Percentiles rank a stretch among this genome's conserved stretches.
phyloP scores from a whole-genome alignment of 495 filamentous ascomycete species.

The Tuber melanosporum region DNA sequence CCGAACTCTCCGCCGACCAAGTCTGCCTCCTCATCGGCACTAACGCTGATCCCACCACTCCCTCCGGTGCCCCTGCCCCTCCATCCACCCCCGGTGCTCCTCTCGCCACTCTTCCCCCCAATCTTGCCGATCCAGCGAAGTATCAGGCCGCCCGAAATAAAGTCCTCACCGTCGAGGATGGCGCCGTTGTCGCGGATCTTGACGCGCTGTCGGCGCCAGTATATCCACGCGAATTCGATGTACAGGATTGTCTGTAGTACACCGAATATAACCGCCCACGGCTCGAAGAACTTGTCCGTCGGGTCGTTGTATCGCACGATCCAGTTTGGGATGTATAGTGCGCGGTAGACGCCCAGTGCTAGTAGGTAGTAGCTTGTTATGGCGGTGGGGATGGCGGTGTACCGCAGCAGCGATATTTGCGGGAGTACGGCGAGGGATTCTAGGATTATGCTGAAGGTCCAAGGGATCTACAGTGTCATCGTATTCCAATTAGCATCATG shows the following conservation, averaged over 20 bases:
- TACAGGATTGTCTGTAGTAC: slow-evolving; percentile 87
- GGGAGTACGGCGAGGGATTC: slow-evolving; percentile 88
- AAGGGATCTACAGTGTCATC: slow-evolving; percentile 53
- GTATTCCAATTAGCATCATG: slow-evolving; percentile 14
- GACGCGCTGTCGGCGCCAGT: slow-evolving; percentile 85
- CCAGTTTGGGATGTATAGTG: slow-evolving; percentile 90
- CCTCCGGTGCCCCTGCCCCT: slow-evolving; percentile 33
- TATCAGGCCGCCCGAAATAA: slow-evolving; percentile 72
- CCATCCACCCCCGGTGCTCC: slow-evolving; percentile 30
- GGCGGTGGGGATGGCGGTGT: slow-evolving; percentile 91
- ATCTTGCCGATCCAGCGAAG: slow-evolving; percentile 43
- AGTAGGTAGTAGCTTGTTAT: slow-evolving; percentile 93
- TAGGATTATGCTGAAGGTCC: slow-evolving; percentile 81
- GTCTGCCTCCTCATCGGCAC: slow-evolving; percentile 42
- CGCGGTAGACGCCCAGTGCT: slow-evolving; percentile 81
- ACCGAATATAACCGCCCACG: slow-evolving; percentile 74
- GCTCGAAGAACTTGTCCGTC: slow-evolving; percentile 56
- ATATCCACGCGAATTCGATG: slow-evolving; percentile 94
- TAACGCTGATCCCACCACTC: slow-evolving; percentile 46
- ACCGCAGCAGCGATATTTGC: slow-evolving; percentile 81
- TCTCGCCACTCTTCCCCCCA: slow-evolving; percentile 4
- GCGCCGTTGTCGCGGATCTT: slow-evolving; percentile 79
- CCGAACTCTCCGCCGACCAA: slow-evolving; percentile 8
- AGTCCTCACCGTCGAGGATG: slow-evolving; percentile 87
- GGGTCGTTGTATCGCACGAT: slow-evolving; percentile 58